Evolutionary conservation across 2,329 filamentous ascomycete species (phyloP).

Genomic region (Calonectria hawksworthii): DNA sequence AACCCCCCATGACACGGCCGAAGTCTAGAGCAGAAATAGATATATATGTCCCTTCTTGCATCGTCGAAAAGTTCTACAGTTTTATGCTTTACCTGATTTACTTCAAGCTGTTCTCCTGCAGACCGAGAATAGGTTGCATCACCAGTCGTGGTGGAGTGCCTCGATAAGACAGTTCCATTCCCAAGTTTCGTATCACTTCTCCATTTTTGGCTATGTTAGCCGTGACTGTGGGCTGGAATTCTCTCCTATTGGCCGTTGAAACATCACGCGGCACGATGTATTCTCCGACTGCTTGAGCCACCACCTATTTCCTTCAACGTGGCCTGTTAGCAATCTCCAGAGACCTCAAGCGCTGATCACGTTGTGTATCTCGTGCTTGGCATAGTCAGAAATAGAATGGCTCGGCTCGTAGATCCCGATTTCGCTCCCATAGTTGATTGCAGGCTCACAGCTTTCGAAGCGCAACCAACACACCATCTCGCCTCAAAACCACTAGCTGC

Average conservation of each 20-base stretch:
- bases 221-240: neutral
- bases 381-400: neutral
- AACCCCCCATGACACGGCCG: too few species aligned
- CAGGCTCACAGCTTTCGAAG: too few species aligned
- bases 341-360: neutral
- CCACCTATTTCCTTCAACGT: neutral
- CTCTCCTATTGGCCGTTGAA: neutral
- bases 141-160: neutral
- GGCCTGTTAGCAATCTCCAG: neutral
- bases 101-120: too few species aligned
- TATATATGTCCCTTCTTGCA: too few species aligned
- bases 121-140: neutral
- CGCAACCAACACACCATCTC: too few species aligned
- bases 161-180: neutral
- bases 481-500: too few species aligned
- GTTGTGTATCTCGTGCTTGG: neutral
- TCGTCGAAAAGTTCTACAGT: too few species aligned
- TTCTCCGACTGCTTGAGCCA: too few species aligned
- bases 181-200: neutral
- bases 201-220: neutral
- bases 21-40: too few species aligned
- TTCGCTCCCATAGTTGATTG: too few species aligned
- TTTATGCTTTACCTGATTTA: too few species aligned
- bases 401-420: too few species aligned
- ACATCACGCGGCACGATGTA: neutral